These are phyloP conservation scores for Naganishia onofrii DNA, from an alignment of 768 basidiomycete species.

Conservation along the genomic window DNA sequence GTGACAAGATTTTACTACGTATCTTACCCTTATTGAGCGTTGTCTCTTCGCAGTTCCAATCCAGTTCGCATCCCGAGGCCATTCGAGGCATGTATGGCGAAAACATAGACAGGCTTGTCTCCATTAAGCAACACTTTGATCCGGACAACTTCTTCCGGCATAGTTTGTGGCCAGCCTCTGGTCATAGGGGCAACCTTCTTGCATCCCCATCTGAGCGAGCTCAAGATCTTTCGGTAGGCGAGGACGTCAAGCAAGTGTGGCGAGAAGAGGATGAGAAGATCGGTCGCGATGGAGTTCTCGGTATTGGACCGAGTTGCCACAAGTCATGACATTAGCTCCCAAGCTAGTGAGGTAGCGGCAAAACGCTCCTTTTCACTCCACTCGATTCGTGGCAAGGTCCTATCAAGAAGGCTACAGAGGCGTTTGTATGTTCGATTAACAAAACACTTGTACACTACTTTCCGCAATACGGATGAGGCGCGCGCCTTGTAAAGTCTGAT, in stretches of 20 bases:
- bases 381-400: neutral
- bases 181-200: slow-evolving; percentile 2
- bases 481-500: too few relatives aligned
- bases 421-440: slow-evolving; percentile 5
- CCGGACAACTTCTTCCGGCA: slow-evolving; percentile 72
- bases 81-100: slow-evolving; percentile 59
- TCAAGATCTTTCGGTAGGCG: neutral
- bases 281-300: slow-evolving; percentile 17
- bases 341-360: neutral
- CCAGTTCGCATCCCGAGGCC: slow-evolving; percentile 40
- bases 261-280: slow-evolving; percentile 19
- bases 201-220: slow-evolving; percentile 2
- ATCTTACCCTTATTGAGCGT: neutral
- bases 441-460: neutral
- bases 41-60: slow-evolving; percentile 41
- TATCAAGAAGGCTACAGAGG: neutral
- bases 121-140: slow-evolving; percentile 73
- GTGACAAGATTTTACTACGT: slow-evolving; percentile 44
- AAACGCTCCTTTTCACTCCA: too few relatives aligned
- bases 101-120: slow-evolving; percentile 69
- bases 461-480: neutral
- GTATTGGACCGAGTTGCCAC: neutral
- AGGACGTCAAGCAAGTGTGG: slow-evolving; percentile 15
- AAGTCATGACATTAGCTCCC: neutral
- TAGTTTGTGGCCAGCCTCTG: slow-evolving; percentile 67